These are phyloP conservation scores for Pigoraptor vietnamica DNA, from an alignment of 78 protist genomes.

Conservation along the genomic window DNA sequence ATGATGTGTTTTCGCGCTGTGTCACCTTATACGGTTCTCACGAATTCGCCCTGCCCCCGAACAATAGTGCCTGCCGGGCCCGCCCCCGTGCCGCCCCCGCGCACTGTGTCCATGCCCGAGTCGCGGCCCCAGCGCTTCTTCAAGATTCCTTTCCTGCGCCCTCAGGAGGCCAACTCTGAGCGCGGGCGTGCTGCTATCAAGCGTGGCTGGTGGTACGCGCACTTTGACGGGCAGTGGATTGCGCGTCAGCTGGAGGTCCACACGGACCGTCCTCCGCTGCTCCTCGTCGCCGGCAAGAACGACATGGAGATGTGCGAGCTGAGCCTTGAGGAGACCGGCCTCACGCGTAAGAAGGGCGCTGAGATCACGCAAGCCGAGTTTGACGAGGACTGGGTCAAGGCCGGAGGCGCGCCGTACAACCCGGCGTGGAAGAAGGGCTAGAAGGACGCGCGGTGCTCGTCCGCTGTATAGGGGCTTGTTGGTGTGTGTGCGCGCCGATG, in stretches of 20 bases:
- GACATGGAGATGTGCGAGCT: constrained; percentile 18
- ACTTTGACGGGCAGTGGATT: constrained; percentile 3
- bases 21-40: no score
- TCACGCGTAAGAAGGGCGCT: not conserved
- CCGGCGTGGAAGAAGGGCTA: not conserved
- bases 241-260: constrained; percentile 7
- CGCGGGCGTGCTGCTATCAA: not conserved
- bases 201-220: constrained; percentile 9
- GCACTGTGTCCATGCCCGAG: not conserved
- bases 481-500: not conserved
- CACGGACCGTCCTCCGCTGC: not conserved
- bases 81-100: not conserved
- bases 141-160: not conserved
- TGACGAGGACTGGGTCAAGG: not conserved
- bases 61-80: no score
- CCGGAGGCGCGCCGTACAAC: not conserved
- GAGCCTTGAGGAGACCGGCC: constrained; percentile 5
- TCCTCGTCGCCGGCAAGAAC: constrained; percentile 2
- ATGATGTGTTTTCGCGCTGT: no score
- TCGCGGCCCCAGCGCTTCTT: not conserved
- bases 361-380: not conserved
- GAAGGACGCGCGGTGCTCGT: not conserved
- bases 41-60: no score
- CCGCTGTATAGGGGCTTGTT: not conserved
- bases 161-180: not conserved